Base-by-base conservation (phyloP, 768 basidiomycete genomes). In the Porpolomopsis calyptriformis region DNA sequence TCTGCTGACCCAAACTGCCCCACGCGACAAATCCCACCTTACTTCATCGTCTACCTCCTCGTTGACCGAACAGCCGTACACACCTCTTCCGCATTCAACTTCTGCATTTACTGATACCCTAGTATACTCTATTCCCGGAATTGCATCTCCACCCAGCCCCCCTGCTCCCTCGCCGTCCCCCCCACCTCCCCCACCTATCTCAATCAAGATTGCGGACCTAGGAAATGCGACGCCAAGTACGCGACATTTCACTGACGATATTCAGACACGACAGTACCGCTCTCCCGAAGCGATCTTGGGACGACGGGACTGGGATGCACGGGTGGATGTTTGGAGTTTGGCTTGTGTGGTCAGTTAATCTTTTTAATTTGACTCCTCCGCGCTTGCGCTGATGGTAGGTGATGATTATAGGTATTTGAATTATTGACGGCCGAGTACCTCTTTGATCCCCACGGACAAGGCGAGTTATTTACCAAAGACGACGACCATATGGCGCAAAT, bases 401-500 rank as follows among this genome's bases (percentile, higher is more conserved):
- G 26, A 11, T n/a, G 20, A 14, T 26, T 45, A 22, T 50, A 84
- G 82, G 60, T 82, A 35, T 96, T 96, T 55, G 92, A 96, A 62
- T 72, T 96, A 51, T 67, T 93, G 49, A 92, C 89, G 1, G 86
- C 86, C 18, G 92, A 94, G 60, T 92, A 83, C 60, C 75, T 96
- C 34, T 94, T 96, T 60, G 91, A 94, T 58, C 88, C 88, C 12
- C 85, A 86, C 50, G 79, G 78, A 22, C 83, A 86, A 62, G 78
- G 79, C 20, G 80, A 82, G 53, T 64, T 85, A 38, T 93, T 89
- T 57, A 82, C 79, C 48, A 92, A 92, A 64, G 91, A 96, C 61
- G 91, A 93, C 57, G 94, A 97, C 60, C 92, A 96, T 55, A 79
- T 93, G 75, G 92, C 92, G 27, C 91, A 93, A 66, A 88, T 94